Evolutionary conservation across 305 asterid species (phyloP).

Genomic region (Coffea humblotiana): DNA sequence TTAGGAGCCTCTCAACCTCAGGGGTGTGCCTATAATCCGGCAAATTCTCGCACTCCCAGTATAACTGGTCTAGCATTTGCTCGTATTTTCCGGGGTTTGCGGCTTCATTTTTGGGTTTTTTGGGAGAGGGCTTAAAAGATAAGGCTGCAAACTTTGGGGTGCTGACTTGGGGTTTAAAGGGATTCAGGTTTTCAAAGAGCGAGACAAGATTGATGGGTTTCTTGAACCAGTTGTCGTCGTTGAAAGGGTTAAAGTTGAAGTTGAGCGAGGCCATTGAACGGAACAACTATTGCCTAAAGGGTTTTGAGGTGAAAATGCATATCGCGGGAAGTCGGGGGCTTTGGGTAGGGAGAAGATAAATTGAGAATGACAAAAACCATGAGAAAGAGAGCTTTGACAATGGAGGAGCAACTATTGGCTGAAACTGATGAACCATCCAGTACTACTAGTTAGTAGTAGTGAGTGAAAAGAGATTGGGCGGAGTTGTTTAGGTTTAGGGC

Average conservation of each 20-base stretch:
- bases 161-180: conserved; percentile 45
- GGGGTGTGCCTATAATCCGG: conserved; percentile 80
- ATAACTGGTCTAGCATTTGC: conserved; percentile 69
- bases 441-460: too few species aligned
- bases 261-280: conserved; percentile 49
- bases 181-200: conserved; percentile 36
- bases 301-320: background rate
- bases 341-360: background rate
- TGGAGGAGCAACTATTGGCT: too few species aligned
- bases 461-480: too few species aligned
- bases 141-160: conserved; percentile 69
- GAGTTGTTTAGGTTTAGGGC: too few species aligned
- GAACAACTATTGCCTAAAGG: conserved; percentile 14
- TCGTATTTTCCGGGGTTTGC: conserved; percentile 59
- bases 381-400: too few species aligned
- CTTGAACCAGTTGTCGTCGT: conserved; percentile 70
- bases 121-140: conserved; percentile 48
- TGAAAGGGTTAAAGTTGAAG: conserved; percentile 69
- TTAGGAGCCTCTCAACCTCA: conserved; percentile 66
- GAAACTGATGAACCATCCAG: too few species aligned
- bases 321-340: background rate
- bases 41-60: conserved; percentile 80
- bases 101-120: conserved; percentile 38
- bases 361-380: background rate
- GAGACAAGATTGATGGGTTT: conserved; percentile 46